Conservation (phyloP, 352 stramenopile species). For the Globisporangium irregulare region DNA sequence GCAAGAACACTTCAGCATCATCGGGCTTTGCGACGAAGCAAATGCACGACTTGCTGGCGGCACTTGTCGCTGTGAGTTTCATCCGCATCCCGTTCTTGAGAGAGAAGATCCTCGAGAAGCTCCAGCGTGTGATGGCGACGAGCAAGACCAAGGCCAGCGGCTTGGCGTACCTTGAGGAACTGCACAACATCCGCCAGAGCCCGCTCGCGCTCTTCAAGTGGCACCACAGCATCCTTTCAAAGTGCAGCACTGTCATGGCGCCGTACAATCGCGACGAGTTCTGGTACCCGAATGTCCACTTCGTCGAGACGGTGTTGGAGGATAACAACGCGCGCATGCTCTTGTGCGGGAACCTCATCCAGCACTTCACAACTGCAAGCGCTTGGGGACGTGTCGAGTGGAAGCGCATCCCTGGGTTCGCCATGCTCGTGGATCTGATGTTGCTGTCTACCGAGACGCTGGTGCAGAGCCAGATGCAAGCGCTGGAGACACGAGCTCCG, state of each 20-base stretch:
- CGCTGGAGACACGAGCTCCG: slow-evolving; percentile 37
- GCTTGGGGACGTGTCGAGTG: slow-evolving; percentile 54
- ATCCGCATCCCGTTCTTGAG: slow-evolving; percentile 52
- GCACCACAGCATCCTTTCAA: slow-evolving; percentile 41
- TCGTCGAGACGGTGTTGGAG: slow-evolving; percentile 33
- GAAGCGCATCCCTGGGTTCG: slow-evolving; percentile 54
- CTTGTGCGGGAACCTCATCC: slow-evolving; percentile 53
- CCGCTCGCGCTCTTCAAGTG: slow-evolving; percentile 53
- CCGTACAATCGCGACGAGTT: slow-evolving; percentile 44
- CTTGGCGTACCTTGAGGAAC: not conserved
- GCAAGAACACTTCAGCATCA: slow-evolving; percentile 11
- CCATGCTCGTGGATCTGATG: slow-evolving; percentile 39
- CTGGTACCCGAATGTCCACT: slow-evolving; percentile 30
- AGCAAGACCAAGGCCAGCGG: slow-evolving; percentile 3
- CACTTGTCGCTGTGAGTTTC: slow-evolving; percentile 47
- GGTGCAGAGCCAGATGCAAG: slow-evolving; percentile 38
- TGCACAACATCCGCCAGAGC: slow-evolving; percentile 24
- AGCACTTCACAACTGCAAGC: slow-evolving; percentile 42
- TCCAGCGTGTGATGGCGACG: slow-evolving; percentile 30
- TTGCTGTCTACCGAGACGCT: slow-evolving; percentile 39
- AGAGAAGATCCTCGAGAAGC: slow-evolving; percentile 41
- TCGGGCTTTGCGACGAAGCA: not conserved
- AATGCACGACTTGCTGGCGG: slow-evolving; percentile 33
- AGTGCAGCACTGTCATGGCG: slow-evolving; percentile 45
- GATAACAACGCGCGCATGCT: slow-evolving; percentile 39